Evolutionary conservation across 805 yeast species (phyloP).

Genomic region (Candida takata): DNA sequence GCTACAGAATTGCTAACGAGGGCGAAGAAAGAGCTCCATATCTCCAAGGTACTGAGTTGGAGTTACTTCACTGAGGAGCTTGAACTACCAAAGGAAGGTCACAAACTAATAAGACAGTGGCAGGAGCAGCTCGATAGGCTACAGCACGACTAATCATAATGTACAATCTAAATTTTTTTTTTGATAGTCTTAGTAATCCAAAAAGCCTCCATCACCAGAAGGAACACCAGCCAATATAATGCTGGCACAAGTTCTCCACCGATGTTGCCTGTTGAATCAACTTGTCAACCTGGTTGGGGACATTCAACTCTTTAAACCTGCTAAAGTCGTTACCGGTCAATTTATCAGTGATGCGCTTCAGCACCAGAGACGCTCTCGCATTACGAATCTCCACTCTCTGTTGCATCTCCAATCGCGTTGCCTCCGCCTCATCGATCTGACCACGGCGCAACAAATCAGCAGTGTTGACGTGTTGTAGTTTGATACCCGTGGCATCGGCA

Average conservation of each 20-base stretch:
- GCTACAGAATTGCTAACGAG: conserved; percentile 22
- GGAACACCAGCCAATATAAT: conserved; percentile 98
- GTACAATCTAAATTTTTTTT: neutral
- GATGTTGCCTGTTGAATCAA: conserved; percentile 94
- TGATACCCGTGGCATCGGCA: conserved; percentile 65
- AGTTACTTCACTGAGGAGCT: conserved; percentile 43
- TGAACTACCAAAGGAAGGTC: conserved; percentile 19
- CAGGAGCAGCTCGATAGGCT: conserved; percentile 12
- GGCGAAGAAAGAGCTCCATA: conserved; percentile 49
- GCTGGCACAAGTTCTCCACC: conserved; percentile 93
- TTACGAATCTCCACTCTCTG: conserved; percentile 69
- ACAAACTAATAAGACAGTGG: conserved; percentile 42
- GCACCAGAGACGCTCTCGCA: conserved; percentile 85
- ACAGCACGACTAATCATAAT: neutral
- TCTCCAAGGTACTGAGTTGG: conserved; percentile 48
- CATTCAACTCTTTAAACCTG: conserved; percentile 60
- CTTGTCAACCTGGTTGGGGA: conserved; percentile 87
- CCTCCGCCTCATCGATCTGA: conserved; percentile 71
- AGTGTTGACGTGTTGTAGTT: conserved; percentile 61
- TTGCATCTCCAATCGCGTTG: conserved; percentile 58
- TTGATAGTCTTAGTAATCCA: neutral
- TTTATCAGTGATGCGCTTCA: conserved; percentile 86
- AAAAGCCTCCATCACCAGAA: conserved; percentile 58
- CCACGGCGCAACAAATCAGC: conserved; percentile 65
- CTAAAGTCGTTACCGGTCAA: conserved; percentile 90